phyloP scores from a whole-genome alignment of 352 stramenopile genomes.

The Phytophthora multivora region DNA sequence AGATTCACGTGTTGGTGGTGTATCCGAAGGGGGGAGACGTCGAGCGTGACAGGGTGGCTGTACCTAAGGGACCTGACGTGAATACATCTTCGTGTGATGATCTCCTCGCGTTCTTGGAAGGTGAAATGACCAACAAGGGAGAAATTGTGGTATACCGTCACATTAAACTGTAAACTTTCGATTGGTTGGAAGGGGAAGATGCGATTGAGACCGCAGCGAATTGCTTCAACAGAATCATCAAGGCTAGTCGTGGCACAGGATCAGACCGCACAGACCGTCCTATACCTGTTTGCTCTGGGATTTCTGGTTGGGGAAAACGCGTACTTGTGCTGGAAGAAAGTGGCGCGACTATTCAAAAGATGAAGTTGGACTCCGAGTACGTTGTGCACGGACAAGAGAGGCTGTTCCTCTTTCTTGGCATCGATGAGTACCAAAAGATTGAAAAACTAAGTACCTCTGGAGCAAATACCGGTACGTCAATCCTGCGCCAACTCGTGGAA shows the following conservation, averaged over 20 bases:
- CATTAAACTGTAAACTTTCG: slow-evolving; percentile 10
- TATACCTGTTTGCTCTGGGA: slow-evolving; percentile 38
- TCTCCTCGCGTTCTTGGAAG: slow-evolving; percentile 27
- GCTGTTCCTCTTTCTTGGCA: slow-evolving; percentile 40
- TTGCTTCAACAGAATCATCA: slow-evolving; percentile 15
- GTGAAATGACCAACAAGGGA: slow-evolving; percentile 19
- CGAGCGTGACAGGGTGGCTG: too few relatives aligned
- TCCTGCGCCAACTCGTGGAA: slow-evolving; percentile 17
- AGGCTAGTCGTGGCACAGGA: neutral
- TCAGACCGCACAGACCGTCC: slow-evolving; percentile 15
- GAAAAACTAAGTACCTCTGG: slow-evolving; percentile 10
- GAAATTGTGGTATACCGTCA: neutral
- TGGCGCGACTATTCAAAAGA: slow-evolving; percentile 21
- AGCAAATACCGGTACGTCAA: neutral
- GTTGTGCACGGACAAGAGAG: slow-evolving; percentile 6
- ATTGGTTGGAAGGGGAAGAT: slow-evolving; percentile 20
- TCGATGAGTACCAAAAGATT: slow-evolving; percentile 43
- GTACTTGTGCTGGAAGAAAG: slow-evolving; percentile 43
- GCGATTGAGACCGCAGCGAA: slow-evolving; percentile 1
- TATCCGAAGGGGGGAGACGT: too few relatives aligned
- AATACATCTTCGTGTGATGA: slow-evolving; percentile 23
- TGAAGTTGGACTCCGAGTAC: slow-evolving; percentile 22
- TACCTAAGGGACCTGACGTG: slow-evolving; percentile 18
- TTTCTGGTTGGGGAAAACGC: slow-evolving; percentile 38
- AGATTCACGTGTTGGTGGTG: too few relatives aligned